A percentile compares a stretch with the other conserved stretches of the same genome.
Conservation (phyloP, 1,284 basidiomycete genomes). For the Puccinia coronata region DNA sequence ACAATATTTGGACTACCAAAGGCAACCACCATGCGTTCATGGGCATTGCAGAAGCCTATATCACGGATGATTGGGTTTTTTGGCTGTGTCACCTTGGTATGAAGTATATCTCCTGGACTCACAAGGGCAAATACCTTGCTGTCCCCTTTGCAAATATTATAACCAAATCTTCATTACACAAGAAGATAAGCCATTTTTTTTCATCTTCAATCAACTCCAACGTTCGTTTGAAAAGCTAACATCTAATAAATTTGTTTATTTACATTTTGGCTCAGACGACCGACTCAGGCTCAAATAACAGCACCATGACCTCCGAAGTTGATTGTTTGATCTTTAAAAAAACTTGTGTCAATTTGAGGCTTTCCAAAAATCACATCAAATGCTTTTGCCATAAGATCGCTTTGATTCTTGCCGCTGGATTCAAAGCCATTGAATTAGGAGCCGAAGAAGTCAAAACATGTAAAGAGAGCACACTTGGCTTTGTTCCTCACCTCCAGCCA, state of each 20-base stretch:
- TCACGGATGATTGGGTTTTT: conserved; percentile 4
- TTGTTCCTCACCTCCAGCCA: not conserved
- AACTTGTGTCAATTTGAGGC: not conserved
- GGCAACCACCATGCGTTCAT: conserved; percentile 22
- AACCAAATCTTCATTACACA: not conserved
- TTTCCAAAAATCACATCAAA: not conserved
- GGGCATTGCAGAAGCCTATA: conserved; percentile 20
- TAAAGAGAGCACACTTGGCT: not conserved
- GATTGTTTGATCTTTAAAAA: not conserved
- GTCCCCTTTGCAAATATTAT: conserved; percentile 18
- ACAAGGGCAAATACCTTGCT: conserved; percentile 16
- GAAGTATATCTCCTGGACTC: conserved; percentile 4
- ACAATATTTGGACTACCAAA: conserved; percentile 25
- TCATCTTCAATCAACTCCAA: not conserved
- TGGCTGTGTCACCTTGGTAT: not conserved
- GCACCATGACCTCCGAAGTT: conserved; percentile 13
- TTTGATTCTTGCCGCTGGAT: conserved; percentile 1
- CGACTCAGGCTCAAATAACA: conserved; percentile 18
- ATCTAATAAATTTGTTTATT: not conserved
- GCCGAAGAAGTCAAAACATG: not conserved
- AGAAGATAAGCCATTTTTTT: conserved; percentile 28
- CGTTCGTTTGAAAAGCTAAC: too few relatives aligned
- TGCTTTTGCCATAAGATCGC: conserved; percentile 26
- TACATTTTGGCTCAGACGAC: conserved; percentile 5
- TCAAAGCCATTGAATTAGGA: not conserved